A percentile compares a stretch with the other conserved stretches of the same genome.
These are phyloP conservation scores for Alternaria metachromatica DNA, from an alignment of 2,329 filamentous ascomycete genomes.

Conservation along the genomic window DNA sequence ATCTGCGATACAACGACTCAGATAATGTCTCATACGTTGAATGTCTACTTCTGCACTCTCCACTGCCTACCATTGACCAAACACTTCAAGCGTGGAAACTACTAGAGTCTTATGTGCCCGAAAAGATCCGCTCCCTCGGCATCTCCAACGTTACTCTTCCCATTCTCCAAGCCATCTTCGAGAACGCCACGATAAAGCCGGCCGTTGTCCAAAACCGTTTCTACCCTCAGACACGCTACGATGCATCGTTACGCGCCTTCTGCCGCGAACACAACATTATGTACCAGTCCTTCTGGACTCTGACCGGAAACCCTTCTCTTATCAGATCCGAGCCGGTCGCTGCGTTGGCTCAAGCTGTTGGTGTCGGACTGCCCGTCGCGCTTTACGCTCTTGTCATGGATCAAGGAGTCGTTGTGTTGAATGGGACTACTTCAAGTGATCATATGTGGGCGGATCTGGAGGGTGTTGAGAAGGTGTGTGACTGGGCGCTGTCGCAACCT, in stretches of 20 bases:
- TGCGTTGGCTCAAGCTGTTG: constrained; percentile 54
- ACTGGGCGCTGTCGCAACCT: constrained; percentile 56
- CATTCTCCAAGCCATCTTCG: constrained; percentile 62
- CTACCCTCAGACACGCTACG: constrained; percentile 64
- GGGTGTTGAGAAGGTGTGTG: constrained; percentile 50
- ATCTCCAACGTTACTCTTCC: constrained; percentile 75
- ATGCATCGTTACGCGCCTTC: constrained; percentile 65
- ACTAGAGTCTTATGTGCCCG: constrained; percentile 71
- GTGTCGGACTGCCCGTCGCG: constrained; percentile 56
- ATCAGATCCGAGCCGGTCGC: constrained; percentile 57
- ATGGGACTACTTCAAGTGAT: constrained; percentile 61
- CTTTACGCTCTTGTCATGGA: constrained; percentile 65
- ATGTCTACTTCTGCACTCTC: constrained; percentile 65
- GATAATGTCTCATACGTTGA: constrained; percentile 60
- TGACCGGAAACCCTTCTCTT: constrained; percentile 64
- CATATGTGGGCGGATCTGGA: constrained; percentile 62
- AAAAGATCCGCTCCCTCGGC: constrained; percentile 70
- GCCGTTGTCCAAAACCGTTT: constrained; percentile 80
- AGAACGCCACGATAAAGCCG: constrained; percentile 58
- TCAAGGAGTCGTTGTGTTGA: constrained; percentile 59
- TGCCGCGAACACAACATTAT: constrained; percentile 60
- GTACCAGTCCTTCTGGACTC: constrained; percentile 68
- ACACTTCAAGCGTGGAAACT: constrained; percentile 71
- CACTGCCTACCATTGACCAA: constrained; percentile 57
- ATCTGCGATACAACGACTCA: constrained; percentile 57